Percentiles rank a stretch among this genome's conserved stretches.
Evolutionary conservation across 2,329 filamentous ascomycete genomes (phyloP).

Genomic region (Sphaerulina vaccinii): DNA sequence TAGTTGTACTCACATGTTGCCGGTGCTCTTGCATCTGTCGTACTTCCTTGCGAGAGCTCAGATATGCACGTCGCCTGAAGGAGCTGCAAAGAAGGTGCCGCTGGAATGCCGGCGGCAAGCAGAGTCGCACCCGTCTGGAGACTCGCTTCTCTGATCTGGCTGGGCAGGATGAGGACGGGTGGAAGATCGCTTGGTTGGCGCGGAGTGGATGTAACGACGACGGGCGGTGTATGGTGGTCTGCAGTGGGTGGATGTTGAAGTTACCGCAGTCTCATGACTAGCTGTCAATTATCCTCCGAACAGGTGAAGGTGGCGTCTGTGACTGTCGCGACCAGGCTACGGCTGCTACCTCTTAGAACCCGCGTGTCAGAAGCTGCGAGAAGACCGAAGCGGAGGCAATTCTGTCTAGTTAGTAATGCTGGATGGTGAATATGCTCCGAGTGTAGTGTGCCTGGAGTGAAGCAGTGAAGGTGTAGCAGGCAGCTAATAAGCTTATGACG

Average conservation of each 20-base stretch:
- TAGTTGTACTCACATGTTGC: conserved; percentile 32
- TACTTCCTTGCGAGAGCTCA: conserved; percentile 21
- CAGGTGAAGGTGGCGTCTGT: conserved; percentile 3
- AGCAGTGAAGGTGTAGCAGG: not conserved
- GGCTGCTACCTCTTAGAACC: not conserved
- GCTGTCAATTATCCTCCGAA: not conserved
- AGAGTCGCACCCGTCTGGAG: conserved; percentile 23
- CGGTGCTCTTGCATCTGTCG: conserved; percentile 19
- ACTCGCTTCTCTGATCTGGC: conserved; percentile 1
- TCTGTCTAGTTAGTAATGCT: not conserved
- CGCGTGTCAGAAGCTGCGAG: conserved; percentile 14
- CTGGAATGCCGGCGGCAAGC: conserved; percentile 21
- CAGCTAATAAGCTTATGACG: too few species aligned
- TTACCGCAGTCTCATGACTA: conserved; percentile 2
- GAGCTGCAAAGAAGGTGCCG: conserved; percentile 10
- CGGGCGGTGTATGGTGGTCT: not conserved
- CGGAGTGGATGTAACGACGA: not conserved
- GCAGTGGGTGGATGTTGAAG: not conserved
- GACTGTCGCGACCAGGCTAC: not conserved
- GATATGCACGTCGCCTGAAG: conserved; percentile 23
- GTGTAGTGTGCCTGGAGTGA: not conserved
- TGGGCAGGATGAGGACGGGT: conserved; percentile 4
- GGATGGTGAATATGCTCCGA: not conserved
- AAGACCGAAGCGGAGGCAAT: conserved; percentile 1
- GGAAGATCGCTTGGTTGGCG: conserved; percentile 1